Percentiles rank a stretch among this genome's conserved stretches.
Evolutionary conservation across 805 yeast species (phyloP).

Genomic region (Hanseniaspora nectarophila): DNA sequence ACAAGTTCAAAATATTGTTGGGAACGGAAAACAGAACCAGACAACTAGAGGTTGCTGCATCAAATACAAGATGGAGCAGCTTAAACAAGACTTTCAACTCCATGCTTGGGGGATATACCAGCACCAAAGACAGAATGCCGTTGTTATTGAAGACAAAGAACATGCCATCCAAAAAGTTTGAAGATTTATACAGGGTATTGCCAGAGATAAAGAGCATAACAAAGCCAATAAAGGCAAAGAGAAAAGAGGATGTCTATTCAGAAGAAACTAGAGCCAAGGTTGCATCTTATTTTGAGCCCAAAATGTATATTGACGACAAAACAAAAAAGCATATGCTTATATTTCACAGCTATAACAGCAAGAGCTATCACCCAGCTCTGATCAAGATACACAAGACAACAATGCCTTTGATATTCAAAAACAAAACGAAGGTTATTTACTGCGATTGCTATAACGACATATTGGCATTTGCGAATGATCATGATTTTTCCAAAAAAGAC

Average conservation of each 20-base stretch:
- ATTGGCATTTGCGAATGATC: not conserved
- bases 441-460: constrained; percentile 4
- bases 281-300: not conserved
- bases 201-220: not conserved
- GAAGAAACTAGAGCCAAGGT: not conserved
- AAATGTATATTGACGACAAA: not conserved
- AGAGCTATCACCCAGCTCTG: not conserved
- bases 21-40: not conserved
- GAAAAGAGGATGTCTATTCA: not conserved
- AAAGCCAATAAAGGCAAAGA: not conserved
- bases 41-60: not conserved
- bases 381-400: not conserved
- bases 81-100: not conserved
- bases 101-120: not conserved
- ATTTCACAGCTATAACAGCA: not conserved
- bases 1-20: not conserved
- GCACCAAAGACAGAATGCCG: not conserved
- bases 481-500: not conserved
- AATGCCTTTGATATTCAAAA: not conserved
- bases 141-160: not conserved
- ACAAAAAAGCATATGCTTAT: not conserved
- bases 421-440: not conserved
- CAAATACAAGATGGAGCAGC: not conserved
- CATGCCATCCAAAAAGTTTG: not conserved
- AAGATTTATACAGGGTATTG: not conserved